Conservation (phyloP, 2,329 filamentous ascomycete species). For the Thermochaetoides dissita region DNA sequence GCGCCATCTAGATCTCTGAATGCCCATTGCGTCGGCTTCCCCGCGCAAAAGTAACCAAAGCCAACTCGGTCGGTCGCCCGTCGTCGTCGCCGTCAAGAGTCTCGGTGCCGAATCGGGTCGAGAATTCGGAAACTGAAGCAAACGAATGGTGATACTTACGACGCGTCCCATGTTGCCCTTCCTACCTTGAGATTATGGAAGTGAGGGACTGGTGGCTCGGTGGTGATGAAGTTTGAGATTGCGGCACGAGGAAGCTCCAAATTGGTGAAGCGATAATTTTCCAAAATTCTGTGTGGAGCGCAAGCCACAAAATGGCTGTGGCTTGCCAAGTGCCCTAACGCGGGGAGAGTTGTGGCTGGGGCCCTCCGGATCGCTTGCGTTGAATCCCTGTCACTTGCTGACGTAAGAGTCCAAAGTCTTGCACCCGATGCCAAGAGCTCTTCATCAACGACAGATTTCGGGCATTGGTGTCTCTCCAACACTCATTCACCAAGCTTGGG, state of each 20-base stretch:
- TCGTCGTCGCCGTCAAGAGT: conserved; percentile 1
- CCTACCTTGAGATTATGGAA: conserved; percentile 17
- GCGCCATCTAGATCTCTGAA: conserved; percentile 7
- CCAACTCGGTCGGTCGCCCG: conserved; percentile 1
- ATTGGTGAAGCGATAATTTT: conserved; percentile 17
- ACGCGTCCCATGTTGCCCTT: conserved; percentile 40
- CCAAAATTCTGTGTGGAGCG: conserved; percentile 19
- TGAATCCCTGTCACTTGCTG: conserved; percentile 1
- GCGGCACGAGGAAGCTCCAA: conserved; percentile 16
- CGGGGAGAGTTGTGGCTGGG: conserved; percentile 11
- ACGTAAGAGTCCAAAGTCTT: not conserved
- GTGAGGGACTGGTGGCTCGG: conserved; percentile 15
- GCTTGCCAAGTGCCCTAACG: conserved; percentile 16
- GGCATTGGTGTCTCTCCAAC: too few species aligned
- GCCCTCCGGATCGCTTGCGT: too few species aligned
- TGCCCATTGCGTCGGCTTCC: not conserved
- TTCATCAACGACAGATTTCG: too few species aligned
- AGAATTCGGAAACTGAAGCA: conserved; percentile 6
- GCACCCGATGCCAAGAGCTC: too few species aligned
- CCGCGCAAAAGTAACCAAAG: not conserved
- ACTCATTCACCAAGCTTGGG: too few species aligned
- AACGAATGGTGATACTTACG: conserved; percentile 19
- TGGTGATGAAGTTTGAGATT: conserved; percentile 16
- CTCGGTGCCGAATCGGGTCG: conserved; percentile 8
- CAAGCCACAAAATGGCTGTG: conserved; percentile 14